These are phyloP conservation scores for Cordyceps sp. DNA, from an alignment of 2,329 filamentous ascomycete species.

Conservation along the genomic window DNA sequence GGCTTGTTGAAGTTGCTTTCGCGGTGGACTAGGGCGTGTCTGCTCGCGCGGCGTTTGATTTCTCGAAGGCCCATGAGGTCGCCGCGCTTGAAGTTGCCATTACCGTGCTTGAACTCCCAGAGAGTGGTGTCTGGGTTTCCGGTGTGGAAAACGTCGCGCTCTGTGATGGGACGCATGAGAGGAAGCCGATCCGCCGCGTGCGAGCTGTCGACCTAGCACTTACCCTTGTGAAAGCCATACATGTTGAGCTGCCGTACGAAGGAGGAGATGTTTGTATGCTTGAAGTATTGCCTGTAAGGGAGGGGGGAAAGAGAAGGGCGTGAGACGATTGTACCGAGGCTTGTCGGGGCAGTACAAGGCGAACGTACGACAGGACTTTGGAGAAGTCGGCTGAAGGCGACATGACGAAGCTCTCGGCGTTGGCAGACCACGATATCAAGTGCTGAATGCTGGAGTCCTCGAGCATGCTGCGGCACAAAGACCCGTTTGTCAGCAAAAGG, in stretches of 20 bases:
- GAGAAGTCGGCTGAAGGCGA: conserved; percentile 94
- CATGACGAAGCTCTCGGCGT: conserved; percentile 97
- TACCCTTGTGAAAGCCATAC: conserved; percentile 99
- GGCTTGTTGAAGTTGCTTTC: conserved; percentile 73
- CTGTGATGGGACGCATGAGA: conserved; percentile 25
- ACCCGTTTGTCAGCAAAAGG: conserved; percentile 1
- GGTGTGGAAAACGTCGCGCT: conserved; percentile 96
- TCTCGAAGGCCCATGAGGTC: conserved; percentile 82
- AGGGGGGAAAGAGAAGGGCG: neutral
- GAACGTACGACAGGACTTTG: conserved; percentile 82
- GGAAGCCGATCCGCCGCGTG: neutral
- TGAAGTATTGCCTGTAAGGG: conserved; percentile 82
- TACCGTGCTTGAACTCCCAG: conserved; percentile 98
- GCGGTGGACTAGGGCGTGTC: conserved; percentile 82
- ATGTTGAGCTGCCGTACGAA: conserved; percentile 97
- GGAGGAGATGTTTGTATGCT: conserved; percentile 97
- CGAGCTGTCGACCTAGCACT: conserved; percentile 3
- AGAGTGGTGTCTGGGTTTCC: conserved; percentile 83
- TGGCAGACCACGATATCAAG: conserved; percentile 87
- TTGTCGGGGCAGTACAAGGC: neutral
- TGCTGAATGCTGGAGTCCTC: conserved; percentile 88
- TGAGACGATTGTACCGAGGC: neutral
- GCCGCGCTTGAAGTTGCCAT: conserved; percentile 90
- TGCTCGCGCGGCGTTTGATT: conserved; percentile 86
- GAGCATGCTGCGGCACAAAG: conserved; percentile 59